Percentiles rank a stretch among this genome's conserved stretches.
These are phyloP conservation scores for Prunus kanzakura DNA, from an alignment of 306 rosid species.

Conservation along the genomic window DNA sequence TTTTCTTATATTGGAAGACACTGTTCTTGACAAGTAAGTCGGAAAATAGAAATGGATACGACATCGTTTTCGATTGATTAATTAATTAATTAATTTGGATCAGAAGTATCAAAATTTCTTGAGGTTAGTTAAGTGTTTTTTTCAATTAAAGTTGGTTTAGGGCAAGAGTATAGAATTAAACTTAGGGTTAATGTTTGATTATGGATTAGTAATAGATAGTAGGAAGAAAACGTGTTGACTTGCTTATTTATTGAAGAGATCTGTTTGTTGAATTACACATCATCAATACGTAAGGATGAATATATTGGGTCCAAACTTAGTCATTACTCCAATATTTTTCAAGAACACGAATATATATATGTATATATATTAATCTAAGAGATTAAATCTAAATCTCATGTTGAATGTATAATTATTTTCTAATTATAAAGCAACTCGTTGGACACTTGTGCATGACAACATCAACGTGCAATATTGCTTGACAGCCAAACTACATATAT, in stretches of 20 bases:
- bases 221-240: neutral
- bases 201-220: neutral
- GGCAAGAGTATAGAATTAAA: neutral
- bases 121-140: neutral
- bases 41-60: neutral
- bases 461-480: neutral
- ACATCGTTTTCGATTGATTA: neutral
- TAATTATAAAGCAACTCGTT: slow-evolving; percentile 6
- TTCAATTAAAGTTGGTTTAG: too few species aligned
- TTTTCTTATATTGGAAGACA: neutral
- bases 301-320: neutral
- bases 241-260: neutral
- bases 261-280: neutral
- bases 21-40: neutral
- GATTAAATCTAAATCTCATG: neutral
- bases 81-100: neutral
- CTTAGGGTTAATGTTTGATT: neutral
- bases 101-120: neutral
- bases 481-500: slow-evolving; percentile 3
- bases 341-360: neutral
- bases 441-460: slow-evolving; percentile 19
- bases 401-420: slow-evolving; percentile 1
- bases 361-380: neutral
- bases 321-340: too few species aligned
- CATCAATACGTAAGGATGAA: neutral